A percentile compares a stretch with the other conserved stretches of the same genome.
phyloP scores from a whole-genome alignment of 2,329 filamentous ascomycete genomes.

The Diaporthe sp. region DNA sequence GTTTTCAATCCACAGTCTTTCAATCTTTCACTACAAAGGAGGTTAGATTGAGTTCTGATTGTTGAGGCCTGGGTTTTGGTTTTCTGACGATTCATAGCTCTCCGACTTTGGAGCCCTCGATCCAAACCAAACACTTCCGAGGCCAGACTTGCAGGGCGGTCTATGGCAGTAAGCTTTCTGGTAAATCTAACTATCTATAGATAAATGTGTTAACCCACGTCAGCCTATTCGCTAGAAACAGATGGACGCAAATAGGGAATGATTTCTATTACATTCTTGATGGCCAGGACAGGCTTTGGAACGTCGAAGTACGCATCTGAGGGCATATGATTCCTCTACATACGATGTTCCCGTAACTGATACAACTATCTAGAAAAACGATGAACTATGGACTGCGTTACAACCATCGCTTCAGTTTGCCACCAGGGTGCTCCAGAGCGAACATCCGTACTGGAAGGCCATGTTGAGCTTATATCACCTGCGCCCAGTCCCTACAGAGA shows the following conservation, averaged over 20 bases:
- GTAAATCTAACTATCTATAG: background rate
- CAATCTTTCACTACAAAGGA: background rate
- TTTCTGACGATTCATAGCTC: background rate
- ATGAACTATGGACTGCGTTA: background rate
- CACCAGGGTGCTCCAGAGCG: background rate
- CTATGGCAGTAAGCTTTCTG: background rate
- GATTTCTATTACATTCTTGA: background rate
- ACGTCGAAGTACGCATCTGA: background rate
- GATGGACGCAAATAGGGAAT: background rate
- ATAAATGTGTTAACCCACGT: background rate
- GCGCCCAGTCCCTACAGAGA: background rate
- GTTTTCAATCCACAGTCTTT: background rate
- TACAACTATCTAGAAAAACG: background rate
- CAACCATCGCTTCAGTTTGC: background rate
- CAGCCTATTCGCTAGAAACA: background rate
- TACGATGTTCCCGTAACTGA: background rate
- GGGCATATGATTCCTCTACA: background rate
- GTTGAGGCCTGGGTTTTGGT: background rate
- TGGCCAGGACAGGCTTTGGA: background rate
- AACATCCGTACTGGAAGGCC: constrained; percentile 15
- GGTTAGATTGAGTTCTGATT: background rate
- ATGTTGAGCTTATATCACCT: constrained; percentile 4
- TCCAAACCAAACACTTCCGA: background rate
- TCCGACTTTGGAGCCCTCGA: background rate
- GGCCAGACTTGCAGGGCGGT: background rate